These are phyloP conservation scores for Pseudopyricularia cyperi DNA, from an alignment of 2,329 filamentous ascomycete species.

Conservation along the genomic window DNA sequence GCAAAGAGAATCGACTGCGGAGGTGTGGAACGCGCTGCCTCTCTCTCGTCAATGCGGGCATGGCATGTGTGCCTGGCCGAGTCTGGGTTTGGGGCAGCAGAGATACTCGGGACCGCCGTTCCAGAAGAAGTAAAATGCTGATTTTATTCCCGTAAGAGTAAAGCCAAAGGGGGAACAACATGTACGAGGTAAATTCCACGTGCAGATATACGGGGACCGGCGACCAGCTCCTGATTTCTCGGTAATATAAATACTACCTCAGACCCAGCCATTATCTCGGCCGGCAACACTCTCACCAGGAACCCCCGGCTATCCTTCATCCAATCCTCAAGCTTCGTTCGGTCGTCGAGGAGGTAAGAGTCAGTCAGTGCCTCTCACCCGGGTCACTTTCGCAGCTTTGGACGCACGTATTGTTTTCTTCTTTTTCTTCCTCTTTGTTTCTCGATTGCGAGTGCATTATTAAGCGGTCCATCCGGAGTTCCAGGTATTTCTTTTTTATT, in stretches of 20 bases:
- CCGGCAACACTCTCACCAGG: background rate
- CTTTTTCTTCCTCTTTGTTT: too few relatives aligned
- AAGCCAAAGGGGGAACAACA: too few relatives aligned
- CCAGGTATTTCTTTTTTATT: background rate
- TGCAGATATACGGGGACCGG: too few relatives aligned
- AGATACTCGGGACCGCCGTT: too few relatives aligned
- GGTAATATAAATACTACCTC: background rate
- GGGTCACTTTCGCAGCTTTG: too few relatives aligned
- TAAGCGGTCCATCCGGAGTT: background rate
- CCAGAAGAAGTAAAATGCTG: too few relatives aligned
- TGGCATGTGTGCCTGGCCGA: too few relatives aligned
- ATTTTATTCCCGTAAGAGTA: too few relatives aligned
- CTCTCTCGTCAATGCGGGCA: background rate
- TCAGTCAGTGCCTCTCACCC: background rate
- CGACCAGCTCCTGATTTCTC: too few relatives aligned
- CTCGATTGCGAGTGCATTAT: too few relatives aligned
- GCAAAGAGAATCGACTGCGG: background rate
- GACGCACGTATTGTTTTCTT: background rate
- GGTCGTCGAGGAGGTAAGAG: background rate
- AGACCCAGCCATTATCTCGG: background rate
- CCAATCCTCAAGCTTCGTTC: background rate
- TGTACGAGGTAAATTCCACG: too few relatives aligned
- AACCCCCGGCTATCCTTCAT: background rate
- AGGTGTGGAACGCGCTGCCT: background rate
- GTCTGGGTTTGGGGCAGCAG: background rate